Conservation (phyloP, 2,329 filamentous ascomycete genomes). For the Periglandula ipomoeae region DNA sequence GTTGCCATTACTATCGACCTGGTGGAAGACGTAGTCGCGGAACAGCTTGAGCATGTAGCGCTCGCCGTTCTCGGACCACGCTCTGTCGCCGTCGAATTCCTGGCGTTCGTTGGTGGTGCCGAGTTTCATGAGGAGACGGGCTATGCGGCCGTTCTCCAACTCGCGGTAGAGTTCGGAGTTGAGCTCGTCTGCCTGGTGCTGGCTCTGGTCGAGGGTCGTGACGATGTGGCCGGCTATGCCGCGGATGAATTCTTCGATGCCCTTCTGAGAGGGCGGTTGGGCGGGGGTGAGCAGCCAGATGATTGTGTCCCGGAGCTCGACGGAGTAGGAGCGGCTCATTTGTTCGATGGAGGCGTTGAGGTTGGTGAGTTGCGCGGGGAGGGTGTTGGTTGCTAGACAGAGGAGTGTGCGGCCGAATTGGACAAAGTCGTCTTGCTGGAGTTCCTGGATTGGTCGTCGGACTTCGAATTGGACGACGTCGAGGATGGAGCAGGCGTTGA, state of each 20-base stretch:
- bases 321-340: conserved; percentile 66
- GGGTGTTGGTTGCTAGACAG: conserved; percentile 65
- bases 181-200: conserved; percentile 72
- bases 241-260: conserved; percentile 68
- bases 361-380: conserved; percentile 46
- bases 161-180: conserved; percentile 66
- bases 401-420: conserved; percentile 79
- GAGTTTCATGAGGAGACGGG: conserved; percentile 72
- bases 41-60: conserved; percentile 91
- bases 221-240: conserved; percentile 73
- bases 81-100: conserved; percentile 66
- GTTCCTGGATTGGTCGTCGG: conserved; percentile 57
- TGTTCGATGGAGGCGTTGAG: conserved; percentile 65
- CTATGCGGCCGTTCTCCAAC: conserved; percentile 80
- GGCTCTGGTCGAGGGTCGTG: conserved; percentile 63
- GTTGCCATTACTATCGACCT: conserved; percentile 76
- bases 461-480: conserved; percentile 81
- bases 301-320: conserved; percentile 69
- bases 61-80: conserved; percentile 89
- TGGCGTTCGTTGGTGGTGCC: conserved; percentile 83
- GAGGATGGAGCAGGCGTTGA: conserved; percentile 81
- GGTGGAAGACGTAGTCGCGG: conserved; percentile 94
- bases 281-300: conserved; percentile 70
- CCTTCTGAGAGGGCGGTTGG: conserved; percentile 49
- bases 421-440: conserved; percentile 80